Percentiles rank a stretch among this genome's conserved stretches.
Conservation (phyloP, 2,329 filamentous ascomycete genomes). For the Ceratocystis cubensis region DNA sequence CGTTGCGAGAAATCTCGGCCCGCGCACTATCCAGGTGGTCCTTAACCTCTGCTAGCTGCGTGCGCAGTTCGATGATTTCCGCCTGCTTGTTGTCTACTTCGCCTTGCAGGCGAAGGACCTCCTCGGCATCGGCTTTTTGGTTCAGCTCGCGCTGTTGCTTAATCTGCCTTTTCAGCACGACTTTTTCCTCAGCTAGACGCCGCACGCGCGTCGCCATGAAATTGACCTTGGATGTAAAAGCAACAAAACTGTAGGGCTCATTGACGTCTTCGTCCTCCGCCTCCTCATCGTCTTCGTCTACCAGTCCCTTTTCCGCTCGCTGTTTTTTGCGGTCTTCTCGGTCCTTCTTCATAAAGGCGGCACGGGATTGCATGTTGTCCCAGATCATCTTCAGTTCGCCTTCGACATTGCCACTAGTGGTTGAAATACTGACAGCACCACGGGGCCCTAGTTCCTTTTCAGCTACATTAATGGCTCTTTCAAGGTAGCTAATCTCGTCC, state of each 20-base stretch:
- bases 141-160: slow-evolving; percentile 92
- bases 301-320: slow-evolving; percentile 44
- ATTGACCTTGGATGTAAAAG: slow-evolving; percentile 67
- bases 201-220: slow-evolving; percentile 67
- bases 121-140: slow-evolving; percentile 65
- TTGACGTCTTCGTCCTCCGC: slow-evolving; percentile 48
- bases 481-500: slow-evolving; percentile 56
- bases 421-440: slow-evolving; percentile 17
- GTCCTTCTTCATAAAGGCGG: slow-evolving; percentile 42
- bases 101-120: slow-evolving; percentile 34
- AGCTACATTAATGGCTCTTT: slow-evolving; percentile 34
- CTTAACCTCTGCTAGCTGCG: slow-evolving; percentile 21
- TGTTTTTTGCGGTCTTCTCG: slow-evolving; percentile 42
- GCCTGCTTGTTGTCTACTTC: slow-evolving; percentile 21
- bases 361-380: slow-evolving; percentile 41
- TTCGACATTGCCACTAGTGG: slow-evolving; percentile 44
- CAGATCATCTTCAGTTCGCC: slow-evolving; percentile 42
- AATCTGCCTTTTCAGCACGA: slow-evolving; percentile 78
- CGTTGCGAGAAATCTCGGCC: slow-evolving; percentile 23
- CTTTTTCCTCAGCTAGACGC: slow-evolving; percentile 72
- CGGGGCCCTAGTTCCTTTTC: slow-evolving; percentile 19
- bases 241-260: slow-evolving; percentile 57
- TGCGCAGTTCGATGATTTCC: slow-evolving; percentile 20
- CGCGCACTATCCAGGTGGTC: slow-evolving; percentile 20
- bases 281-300: slow-evolving; percentile 47